A percentile compares a stretch with the other conserved stretches of the same genome.
Conservation (phyloP, 2,329 filamentous ascomycete species). For the Grosmannia clavigera region DNA sequence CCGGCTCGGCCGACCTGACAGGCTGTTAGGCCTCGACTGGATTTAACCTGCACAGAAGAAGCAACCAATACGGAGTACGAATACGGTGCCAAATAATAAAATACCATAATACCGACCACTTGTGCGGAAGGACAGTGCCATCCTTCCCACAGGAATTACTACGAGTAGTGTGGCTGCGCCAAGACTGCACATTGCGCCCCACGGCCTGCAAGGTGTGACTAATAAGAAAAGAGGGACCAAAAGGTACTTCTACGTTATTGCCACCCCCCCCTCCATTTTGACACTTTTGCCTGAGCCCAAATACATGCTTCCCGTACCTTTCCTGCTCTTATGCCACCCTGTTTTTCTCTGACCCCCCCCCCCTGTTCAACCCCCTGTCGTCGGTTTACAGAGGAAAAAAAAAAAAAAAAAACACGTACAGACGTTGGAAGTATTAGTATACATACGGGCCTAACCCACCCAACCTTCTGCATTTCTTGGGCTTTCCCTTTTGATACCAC, state of each 20-base stretch:
- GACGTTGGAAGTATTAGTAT: neutral
- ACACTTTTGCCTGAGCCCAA: neutral
- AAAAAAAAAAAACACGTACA: neutral
- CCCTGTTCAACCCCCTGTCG: neutral
- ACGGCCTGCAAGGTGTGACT: slow-evolving; percentile 10
- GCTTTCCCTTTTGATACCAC: slow-evolving; percentile 2
- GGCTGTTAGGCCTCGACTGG: neutral
- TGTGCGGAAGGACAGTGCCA: neutral
- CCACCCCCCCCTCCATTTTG: slow-evolving; percentile 13
- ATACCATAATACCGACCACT: neutral
- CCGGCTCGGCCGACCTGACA: neutral
- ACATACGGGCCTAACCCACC: slow-evolving; percentile 8
- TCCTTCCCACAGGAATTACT: neutral
- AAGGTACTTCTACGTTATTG: slow-evolving; percentile 10
- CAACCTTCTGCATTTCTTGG: neutral
- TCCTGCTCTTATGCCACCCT: neutral
- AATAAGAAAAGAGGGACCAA: slow-evolving; percentile 1
- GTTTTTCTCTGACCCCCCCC: slow-evolving; percentile 1
- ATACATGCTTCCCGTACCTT: neutral
- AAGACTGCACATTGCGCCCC: slow-evolving; percentile 1
- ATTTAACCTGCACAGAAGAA: neutral
- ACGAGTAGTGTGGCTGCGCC: slow-evolving; percentile 1
- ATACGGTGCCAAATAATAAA: neutral
- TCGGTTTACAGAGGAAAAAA: neutral
- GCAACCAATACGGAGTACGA: neutral